Conservation (phyloP, 2,329 filamentous ascomycete genomes). For the Xylariaceae sp. region DNA sequence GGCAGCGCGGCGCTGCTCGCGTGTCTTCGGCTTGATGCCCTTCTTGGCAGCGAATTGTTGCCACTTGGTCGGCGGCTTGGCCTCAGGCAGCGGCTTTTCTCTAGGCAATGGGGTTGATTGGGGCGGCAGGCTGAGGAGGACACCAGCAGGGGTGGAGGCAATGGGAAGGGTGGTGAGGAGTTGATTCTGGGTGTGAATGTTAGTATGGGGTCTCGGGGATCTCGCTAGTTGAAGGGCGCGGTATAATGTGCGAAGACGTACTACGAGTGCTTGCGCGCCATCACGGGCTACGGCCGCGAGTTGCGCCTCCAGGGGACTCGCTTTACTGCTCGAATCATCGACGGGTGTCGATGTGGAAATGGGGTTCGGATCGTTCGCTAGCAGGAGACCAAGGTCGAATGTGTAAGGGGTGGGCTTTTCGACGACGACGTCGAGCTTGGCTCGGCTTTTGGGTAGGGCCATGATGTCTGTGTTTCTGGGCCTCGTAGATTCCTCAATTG, state of each 20-base stretch:
- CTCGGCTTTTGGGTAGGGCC: constrained; percentile 16
- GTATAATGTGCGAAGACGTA: constrained; percentile 33
- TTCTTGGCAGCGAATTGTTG: constrained; percentile 95
- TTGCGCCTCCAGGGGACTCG: constrained; percentile 54
- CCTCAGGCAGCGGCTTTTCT: constrained; percentile 83
- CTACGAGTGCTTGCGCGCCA: constrained; percentile 89
- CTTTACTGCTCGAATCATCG: constrained; percentile 49
- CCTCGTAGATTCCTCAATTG: too few relatives aligned
- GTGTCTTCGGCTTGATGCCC: constrained; percentile 86
- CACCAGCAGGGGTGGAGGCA: constrained; percentile 61
- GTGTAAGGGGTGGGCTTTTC: constrained; percentile 27
- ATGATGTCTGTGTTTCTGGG: constrained; percentile 11
- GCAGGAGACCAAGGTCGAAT: constrained; percentile 60
- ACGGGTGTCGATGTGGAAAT: constrained; percentile 18
- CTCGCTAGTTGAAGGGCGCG: background rate
- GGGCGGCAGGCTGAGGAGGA: constrained; percentile 73
- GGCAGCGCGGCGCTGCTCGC: constrained; percentile 63
- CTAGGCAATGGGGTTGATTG: constrained; percentile 71
- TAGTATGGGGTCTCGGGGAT: too few relatives aligned
- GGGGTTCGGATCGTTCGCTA: constrained; percentile 84
- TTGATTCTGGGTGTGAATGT: constrained; percentile 47
- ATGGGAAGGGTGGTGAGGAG: constrained; percentile 85
- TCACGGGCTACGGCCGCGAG: constrained; percentile 76
- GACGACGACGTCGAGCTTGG: constrained; percentile 27
- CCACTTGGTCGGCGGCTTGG: constrained; percentile 88